Evolutionary conservation across 352 stramenopile genomes (phyloP), one percentile per base, ranked within the genome.

Genomic region (Phytophthora tubulina): DNA sequence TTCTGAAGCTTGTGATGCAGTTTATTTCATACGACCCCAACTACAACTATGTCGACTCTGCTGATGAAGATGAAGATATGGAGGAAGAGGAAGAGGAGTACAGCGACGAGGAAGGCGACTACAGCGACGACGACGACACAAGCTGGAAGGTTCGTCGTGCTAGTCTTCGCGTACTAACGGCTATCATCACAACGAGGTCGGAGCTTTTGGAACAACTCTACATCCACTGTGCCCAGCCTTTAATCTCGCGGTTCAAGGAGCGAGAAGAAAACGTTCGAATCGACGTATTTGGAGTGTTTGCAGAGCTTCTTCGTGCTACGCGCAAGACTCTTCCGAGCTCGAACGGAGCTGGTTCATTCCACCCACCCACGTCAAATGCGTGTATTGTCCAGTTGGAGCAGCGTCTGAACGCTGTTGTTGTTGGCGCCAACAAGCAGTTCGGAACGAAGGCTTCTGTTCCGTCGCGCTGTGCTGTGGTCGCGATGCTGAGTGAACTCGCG

Each of bases 11-110:
- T 9, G 84, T 89, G 14, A 88, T 97, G 63, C 84, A 88, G 21
- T 99, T 99, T 71, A 98, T 98, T 83, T 97, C 92, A 66, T 99
- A 99, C 77, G 97, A 99, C 72, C 97, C 98, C 0, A 99, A 99
- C 79, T 99, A 99, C 84, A 97, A 95, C 70, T 99, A 99, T 63
- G 96, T 94, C 21, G 92, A 97, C 60, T 96, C 95, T 30, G 93
- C 97, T 21, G 92, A 99, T 35, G 91, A 96, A 67, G 94, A 93
- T 36, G 92, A 95, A 52, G 80, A 85, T 11, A 90, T 93, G 57
- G 91, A 97, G 38, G 88, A 96, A 13, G 90, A 96, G 21, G 87
- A 94, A 13, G 90, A 95, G 35, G 81, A 91, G 53, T 94, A 89
- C 58, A 90, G 86, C 38, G 89, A 96, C 9, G 85, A 88, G 8